Percentiles rank a stretch among this genome's conserved stretches.
Conservation (phyloP, 1,139 yeast genomes). For the Suhomyces taliae region DNA sequence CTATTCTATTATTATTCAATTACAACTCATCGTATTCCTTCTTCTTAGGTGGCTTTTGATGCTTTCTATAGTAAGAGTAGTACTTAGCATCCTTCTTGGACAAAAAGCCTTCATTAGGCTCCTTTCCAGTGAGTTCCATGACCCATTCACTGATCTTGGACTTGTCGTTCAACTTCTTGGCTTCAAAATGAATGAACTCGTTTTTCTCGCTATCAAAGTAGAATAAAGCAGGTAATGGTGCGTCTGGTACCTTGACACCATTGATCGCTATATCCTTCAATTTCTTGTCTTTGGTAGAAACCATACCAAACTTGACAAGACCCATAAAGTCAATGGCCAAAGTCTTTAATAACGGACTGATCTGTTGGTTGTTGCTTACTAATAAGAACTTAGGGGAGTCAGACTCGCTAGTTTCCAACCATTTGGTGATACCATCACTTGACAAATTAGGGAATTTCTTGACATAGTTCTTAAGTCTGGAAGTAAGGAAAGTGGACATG, state of each 20-base stretch:
- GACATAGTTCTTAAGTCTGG: slow-evolving; percentile 73
- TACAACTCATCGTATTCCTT: slow-evolving; percentile 40
- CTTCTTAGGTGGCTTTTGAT: slow-evolving; percentile 24
- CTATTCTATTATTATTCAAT: background rate
- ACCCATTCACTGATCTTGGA: slow-evolving; percentile 38
- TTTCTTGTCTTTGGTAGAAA: slow-evolving; percentile 15
- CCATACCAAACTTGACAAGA: slow-evolving; percentile 30
- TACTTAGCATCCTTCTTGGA: slow-evolving; percentile 36
- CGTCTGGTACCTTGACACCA: slow-evolving; percentile 21
- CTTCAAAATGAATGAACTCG: slow-evolving; percentile 23
- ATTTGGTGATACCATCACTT: slow-evolving; percentile 28
- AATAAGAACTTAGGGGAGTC: slow-evolving; percentile 36
- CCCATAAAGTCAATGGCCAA: slow-evolving; percentile 72
- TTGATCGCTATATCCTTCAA: slow-evolving; percentile 17
- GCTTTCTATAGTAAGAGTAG: slow-evolving; percentile 31
- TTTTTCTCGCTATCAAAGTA: slow-evolving; percentile 25
- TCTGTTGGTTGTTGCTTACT: slow-evolving; percentile 45
- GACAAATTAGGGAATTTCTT: slow-evolving; percentile 42
- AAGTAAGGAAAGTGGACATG: slow-evolving; percentile 56
- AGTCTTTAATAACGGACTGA: slow-evolving; percentile 67
- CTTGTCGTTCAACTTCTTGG: slow-evolving; percentile 33
- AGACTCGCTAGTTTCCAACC: slow-evolving; percentile 20
- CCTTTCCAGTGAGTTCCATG: slow-evolving; percentile 23
- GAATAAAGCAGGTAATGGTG: slow-evolving; percentile 30
- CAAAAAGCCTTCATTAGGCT: slow-evolving; percentile 42